Evolutionary conservation across 1,284 basidiomycete species (phyloP), one percentile per base, ranked within the genome.

Genomic region (Pseudozyma sp.): DNA sequence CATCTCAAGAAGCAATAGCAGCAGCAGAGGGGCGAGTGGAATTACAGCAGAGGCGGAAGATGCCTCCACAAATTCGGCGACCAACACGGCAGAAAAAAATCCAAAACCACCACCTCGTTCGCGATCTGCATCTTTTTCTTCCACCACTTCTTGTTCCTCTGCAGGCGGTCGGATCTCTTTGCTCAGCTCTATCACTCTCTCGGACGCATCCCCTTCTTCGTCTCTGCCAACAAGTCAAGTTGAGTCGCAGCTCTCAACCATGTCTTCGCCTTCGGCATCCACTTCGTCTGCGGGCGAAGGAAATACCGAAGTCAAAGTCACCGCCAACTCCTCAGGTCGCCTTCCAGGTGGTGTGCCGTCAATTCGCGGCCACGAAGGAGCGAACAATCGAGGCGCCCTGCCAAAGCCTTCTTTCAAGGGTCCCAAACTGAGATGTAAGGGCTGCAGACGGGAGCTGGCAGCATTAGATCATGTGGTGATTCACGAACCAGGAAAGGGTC

Each of bases 401-500:
- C 52, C 71, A 5, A 69, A 64, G 18, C 74, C 79, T 0, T 52
- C 35, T 35, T 74, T 73, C 18, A 43, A 43, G 4, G 68, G 67
- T 3, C 70, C 74, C 1, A 76, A 78, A 25, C 51, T 82, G 49
- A 66, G 82, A 10, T 85, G 83, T 55, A 77, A 77, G 38, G 70
- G 75, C n/a, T 85, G 83, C 43, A 70, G 82, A 25, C 59, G 78
- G 12, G 81, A 79, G 49, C 57, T 85, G 47, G 81, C 80, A 8
- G 66, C 72, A 19, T 44, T 69, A 6, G 77, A 82, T 52, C 80
- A 85, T 59, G 70, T 85, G 19, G 76, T 84, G 19, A 70, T 77
- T 43, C 83, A 85, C 48, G 76, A 77, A 42, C 76, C 79, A 6
- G 83, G 82, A 1, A 76, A 75, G 31, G 80, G 83, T 1, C 77